Conservation (phyloP, 2,329 filamentous ascomycete genomes). For the Aspergillus sergii region DNA sequence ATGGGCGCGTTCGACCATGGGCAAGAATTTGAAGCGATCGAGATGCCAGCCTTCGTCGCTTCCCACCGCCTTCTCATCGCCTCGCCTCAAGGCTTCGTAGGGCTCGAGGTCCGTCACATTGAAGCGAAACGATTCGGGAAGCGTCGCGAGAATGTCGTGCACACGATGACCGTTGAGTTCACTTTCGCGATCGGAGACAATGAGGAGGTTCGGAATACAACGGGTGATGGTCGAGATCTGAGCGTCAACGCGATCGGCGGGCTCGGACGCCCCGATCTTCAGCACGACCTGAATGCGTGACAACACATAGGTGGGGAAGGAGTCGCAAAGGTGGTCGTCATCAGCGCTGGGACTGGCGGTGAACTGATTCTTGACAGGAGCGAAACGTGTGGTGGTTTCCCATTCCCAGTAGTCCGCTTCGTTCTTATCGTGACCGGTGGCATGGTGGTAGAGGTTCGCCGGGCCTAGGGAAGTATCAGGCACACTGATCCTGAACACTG, state of each 20-base stretch:
- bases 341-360: not conserved
- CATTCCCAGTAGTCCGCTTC: conserved; percentile 25
- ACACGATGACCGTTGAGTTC: conserved; percentile 46
- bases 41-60: conserved; percentile 54
- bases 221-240: conserved; percentile 58
- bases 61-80: conserved; percentile 30
- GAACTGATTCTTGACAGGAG: not conserved
- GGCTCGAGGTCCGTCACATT: conserved; percentile 41
- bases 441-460: conserved; percentile 9
- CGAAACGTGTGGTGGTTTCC: conserved; percentile 25
- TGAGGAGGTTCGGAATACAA: conserved; percentile 51
- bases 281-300: conserved; percentile 50
- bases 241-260: conserved; percentile 44
- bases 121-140: conserved; percentile 46
- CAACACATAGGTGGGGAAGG: conserved; percentile 41
- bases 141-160: conserved; percentile 50
- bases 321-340: conserved; percentile 19
- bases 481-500: conserved; percentile 12
- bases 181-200: conserved; percentile 57
- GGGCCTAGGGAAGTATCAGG: conserved; percentile 5
- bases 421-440: not conserved
- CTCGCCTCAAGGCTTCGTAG: conserved; percentile 46
- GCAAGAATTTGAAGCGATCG: conserved; percentile 62
- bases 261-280: conserved; percentile 53
- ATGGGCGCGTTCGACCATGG: conserved; percentile 57